Evolutionary conservation across 176 grass and related monocot species (phyloP).

Genomic region (Aegilops bicornis): DNA sequence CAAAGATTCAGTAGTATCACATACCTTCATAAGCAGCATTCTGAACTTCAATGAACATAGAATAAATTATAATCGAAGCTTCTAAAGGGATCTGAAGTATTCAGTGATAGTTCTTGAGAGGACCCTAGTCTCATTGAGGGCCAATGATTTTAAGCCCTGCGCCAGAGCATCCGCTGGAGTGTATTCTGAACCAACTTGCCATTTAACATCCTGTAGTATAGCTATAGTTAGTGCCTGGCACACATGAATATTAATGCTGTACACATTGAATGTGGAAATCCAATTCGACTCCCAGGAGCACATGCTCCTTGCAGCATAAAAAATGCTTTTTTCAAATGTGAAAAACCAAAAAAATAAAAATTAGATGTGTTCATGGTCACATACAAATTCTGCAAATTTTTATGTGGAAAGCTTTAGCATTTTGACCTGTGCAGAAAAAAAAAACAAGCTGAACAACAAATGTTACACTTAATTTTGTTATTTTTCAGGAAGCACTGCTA

Average conservation of each 20-base stretch:
- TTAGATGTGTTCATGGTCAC: too few species aligned
- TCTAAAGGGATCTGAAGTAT: slow-evolving; percentile 62
- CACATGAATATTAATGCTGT: not conserved
- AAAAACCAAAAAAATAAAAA: too few species aligned
- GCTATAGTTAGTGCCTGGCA: not conserved
- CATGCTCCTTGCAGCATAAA: too few species aligned
- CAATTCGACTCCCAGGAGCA: too few species aligned
- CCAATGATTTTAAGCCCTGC: slow-evolving; percentile 84
- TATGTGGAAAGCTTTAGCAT: too few species aligned
- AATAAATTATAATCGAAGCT: slow-evolving; percentile 14
- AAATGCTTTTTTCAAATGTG: too few species aligned
- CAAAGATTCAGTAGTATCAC: not conserved
- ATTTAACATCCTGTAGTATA: slow-evolving; percentile 71
- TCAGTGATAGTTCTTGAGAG: slow-evolving; percentile 79
- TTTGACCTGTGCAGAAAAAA: too few species aligned
- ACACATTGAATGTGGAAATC: not conserved
- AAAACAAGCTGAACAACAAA: too few species aligned
- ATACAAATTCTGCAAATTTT: too few species aligned
- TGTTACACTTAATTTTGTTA: too few species aligned
- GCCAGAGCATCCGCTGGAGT: slow-evolving; percentile 87
- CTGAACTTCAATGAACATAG: not conserved
- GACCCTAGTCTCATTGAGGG: slow-evolving; percentile 76
- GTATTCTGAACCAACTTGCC: slow-evolving; percentile 77
- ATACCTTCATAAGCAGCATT: slow-evolving; percentile 38
- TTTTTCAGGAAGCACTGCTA: too few species aligned